phyloP scores from a whole-genome alignment of 768 basidiomycete genomes.

The Russula compacta region DNA sequence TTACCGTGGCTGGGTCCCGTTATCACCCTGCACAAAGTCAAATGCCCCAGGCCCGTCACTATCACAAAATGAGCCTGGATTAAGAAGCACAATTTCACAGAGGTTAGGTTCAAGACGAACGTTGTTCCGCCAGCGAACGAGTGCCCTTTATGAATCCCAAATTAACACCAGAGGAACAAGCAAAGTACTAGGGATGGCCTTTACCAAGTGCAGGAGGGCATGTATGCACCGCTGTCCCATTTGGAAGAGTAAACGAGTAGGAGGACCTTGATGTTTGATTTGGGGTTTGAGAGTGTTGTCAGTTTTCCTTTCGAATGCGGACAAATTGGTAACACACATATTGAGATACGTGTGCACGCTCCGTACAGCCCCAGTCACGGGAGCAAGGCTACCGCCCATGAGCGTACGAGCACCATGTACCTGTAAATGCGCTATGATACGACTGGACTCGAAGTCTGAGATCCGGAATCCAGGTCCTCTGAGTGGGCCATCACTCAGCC shows the following conservation, averaged over 20 bases:
- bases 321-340: slow-evolving; percentile 40
- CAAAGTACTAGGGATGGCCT: slow-evolving; percentile 18
- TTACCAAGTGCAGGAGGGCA: slow-evolving; percentile 74
- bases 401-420: slow-evolving; percentile 58
- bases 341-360: slow-evolving; percentile 63
- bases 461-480: slow-evolving; percentile 70
- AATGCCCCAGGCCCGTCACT: slow-evolving; percentile 78
- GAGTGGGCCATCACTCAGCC: slow-evolving; percentile 2
- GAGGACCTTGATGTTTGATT: slow-evolving; percentile 37
- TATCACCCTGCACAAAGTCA: slow-evolving; percentile 69
- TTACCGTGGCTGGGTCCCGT: slow-evolving; percentile 49
- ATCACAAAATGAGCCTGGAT: neutral
- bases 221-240: slow-evolving; percentile 59
- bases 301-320: neutral
- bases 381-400: slow-evolving; percentile 40
- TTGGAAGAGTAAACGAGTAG: slow-evolving; percentile 52
- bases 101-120: slow-evolving; percentile 30
- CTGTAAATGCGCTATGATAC: slow-evolving; percentile 60
- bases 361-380: slow-evolving; percentile 52
- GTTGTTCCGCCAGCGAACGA: slow-evolving; percentile 76
- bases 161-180: slow-evolving; percentile 3
- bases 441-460: slow-evolving; percentile 70
- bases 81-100: neutral
- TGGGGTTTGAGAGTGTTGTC: neutral
- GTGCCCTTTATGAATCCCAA: slow-evolving; percentile 40